Base-by-base conservation (phyloP, 2,329 filamentous ascomycete species). In the Claviceps spartinae region DNA sequence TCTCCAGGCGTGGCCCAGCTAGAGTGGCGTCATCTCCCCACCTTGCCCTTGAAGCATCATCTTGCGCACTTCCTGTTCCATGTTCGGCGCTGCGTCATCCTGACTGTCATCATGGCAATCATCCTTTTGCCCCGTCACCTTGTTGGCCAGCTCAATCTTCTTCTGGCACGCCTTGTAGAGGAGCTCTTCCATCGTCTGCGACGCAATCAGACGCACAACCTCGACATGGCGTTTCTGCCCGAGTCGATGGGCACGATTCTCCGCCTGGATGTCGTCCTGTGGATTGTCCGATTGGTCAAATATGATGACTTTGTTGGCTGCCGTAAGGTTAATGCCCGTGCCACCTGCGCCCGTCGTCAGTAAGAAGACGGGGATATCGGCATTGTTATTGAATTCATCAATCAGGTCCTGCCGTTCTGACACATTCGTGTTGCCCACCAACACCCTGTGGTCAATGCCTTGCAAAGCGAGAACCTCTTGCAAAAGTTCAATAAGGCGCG, bases 221-320 rank as follows among this genome's bases (percentile, higher is more conserved):
- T 98, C 91, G 1, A 98, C 93, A 38, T 91, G 85, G 16, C 87
- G 76, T 34, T 80, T 90, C 72, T 98, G 93, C 0, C 93, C 93
- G 8, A 98, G 87, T 14, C 93, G 85, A 69, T 98, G 93, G 0
- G 93, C 93, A 18, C 93, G 83, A 66, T 98, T 97, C 72, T 97
- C 93, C 0, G 93, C 93, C 66, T 98, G 93, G n/a, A 95, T 83
- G 63, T 98, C 93, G 59, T 97, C 91, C 64, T 98, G 93, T 0
- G 93, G 93, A 60, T 98, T 98, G 71, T 96, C 95, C n/a, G 84
- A 88, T 57, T 86, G 86, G 67, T 98, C 93, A 65, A 97, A 96
- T 62, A 98, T 93, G 67, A 98, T 81, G 59, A 98, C 91, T 69
- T 96, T 97, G 72, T 97, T 97, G 4, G 93, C 93, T 38, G 86